Evolutionary conservation across 164 flowering plant species (phyloP), one percentile per base, ranked within the genome.

Genomic region (Paratinospora sagittata): DNA sequence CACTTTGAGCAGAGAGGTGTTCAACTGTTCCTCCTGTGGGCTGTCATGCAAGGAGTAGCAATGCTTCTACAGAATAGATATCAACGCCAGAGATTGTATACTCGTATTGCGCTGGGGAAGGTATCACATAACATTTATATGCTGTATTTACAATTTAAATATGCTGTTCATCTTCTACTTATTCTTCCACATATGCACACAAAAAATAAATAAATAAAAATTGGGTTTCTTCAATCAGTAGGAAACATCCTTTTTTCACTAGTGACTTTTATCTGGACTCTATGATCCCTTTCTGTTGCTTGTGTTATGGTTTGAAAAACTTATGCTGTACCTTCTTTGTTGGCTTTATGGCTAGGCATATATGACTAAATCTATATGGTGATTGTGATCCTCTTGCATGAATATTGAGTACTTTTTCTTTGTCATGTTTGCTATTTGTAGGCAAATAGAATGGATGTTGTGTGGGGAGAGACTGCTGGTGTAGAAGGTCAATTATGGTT

Each of bases 401-500:
- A 9, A n/a, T 19, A 19, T n/a, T 55, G 21, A 55, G 8, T 5
- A 19, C 8, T 55, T 30, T 30, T 49, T 17, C 11, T 60, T 39
- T 23, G 19, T 16, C 26, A 52, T 26, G 19, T 47, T 63, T 66
- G 27, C 13, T 73, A 62, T 73, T 66, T 81, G 65, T 83, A 95
- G 99, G 99, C 99, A 55, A 89, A 83, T 73, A 84, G 99, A 76
- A 95, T 95, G 99, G 99, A 95, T 84, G 96, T 95, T 73, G 99
- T 92, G 16, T 95, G 99, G 99, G 99, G 99, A 75, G 99, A 95
- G 85, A 87, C 99, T 68, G 96, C 99, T 78, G 97, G 98, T 63
- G 99, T 90, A n/a, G 84, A 86, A 65, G 99, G 99, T 45, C 99
- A 95, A 75, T 71, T 95, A 64, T 87, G 89, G 90, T 72, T 95